Evolutionary conservation across 1,284 basidiomycete genomes (phyloP).

Genomic region (Apiotrichum domesticum): DNA sequence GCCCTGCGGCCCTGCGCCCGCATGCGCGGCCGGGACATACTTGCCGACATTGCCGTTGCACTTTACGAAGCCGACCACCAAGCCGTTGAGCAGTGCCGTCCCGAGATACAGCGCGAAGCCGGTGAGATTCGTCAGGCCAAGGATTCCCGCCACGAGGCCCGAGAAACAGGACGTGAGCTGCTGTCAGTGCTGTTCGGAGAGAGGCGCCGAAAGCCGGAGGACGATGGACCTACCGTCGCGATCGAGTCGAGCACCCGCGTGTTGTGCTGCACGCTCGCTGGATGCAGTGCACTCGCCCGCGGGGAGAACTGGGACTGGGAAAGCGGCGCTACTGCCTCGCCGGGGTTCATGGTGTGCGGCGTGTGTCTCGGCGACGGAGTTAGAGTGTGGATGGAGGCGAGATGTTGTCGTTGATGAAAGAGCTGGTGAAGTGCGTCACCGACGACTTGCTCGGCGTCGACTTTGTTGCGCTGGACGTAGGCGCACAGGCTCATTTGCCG

Average conservation of each 20-base stretch:
- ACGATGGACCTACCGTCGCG: slow-evolving; percentile 29
- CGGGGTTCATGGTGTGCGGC: slow-evolving; percentile 23
- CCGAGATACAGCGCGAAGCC: slow-evolving; percentile 72
- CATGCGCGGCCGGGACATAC: slow-evolving; percentile 34
- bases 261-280: slow-evolving; percentile 67
- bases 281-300: slow-evolving; percentile 51
- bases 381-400: no score
- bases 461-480: no score
- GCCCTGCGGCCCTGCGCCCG: slow-evolving; percentile 21
- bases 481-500: no score
- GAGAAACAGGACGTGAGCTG: slow-evolving; percentile 68
- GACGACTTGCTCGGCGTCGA: no score
- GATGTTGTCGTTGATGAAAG: no score
- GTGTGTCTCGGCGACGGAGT: no score
- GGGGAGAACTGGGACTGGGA: slow-evolving; percentile 32
- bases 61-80: slow-evolving; percentile 61
- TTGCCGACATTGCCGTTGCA: slow-evolving; percentile 51
- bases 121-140: slow-evolving; percentile 72
- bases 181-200: background rate
- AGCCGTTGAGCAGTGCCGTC: slow-evolving; percentile 61
- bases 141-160: slow-evolving; percentile 74
- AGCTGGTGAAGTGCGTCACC: no score
- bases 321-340: slow-evolving; percentile 18
- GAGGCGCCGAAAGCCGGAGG: no score
- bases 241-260: slow-evolving; percentile 51